Conservation (phyloP, 2,329 filamentous ascomycete genomes). For the Sporothrix pseudoabietina region DNA sequence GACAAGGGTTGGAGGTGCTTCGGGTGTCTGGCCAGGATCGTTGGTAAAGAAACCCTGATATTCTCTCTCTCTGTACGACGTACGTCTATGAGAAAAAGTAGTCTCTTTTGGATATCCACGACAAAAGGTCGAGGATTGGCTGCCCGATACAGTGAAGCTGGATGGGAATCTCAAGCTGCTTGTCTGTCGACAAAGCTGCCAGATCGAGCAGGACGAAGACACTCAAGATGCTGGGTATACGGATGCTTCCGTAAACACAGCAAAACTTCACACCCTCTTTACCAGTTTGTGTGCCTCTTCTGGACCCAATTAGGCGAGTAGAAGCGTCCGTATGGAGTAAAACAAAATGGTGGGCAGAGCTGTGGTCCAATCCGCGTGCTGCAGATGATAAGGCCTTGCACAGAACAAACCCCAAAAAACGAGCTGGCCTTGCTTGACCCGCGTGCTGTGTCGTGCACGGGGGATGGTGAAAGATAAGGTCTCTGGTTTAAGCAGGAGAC, state of each 20-base stretch:
- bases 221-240: neutral
- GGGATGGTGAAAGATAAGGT: slow-evolving; percentile 29
- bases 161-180: neutral
- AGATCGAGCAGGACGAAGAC: neutral
- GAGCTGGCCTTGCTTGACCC: neutral
- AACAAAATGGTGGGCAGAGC: neutral
- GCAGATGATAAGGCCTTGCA: slow-evolving; percentile 30
- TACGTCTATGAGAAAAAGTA: neutral
- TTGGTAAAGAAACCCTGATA: neutral
- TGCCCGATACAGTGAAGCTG: neutral
- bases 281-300: neutral
- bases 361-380: slow-evolving; percentile 23
- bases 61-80: neutral
- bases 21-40: slow-evolving; percentile 20
- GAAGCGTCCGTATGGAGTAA: neutral
- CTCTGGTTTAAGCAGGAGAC: slow-evolving; percentile 17
- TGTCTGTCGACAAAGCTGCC: neutral
- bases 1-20: slow-evolving; percentile 14
- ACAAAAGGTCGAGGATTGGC: neutral
- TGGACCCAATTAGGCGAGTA: slow-evolving; percentile 12
- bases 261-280: slow-evolving; percentile 6
- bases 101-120: neutral
- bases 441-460: neutral
- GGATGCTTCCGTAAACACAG: slow-evolving; percentile 9
- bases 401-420: neutral